A percentile compares a stretch with the other conserved stretches of the same genome.
phyloP scores from a whole-genome alignment of 208 protist genomes.

The Leishmania martiniquensis region DNA sequence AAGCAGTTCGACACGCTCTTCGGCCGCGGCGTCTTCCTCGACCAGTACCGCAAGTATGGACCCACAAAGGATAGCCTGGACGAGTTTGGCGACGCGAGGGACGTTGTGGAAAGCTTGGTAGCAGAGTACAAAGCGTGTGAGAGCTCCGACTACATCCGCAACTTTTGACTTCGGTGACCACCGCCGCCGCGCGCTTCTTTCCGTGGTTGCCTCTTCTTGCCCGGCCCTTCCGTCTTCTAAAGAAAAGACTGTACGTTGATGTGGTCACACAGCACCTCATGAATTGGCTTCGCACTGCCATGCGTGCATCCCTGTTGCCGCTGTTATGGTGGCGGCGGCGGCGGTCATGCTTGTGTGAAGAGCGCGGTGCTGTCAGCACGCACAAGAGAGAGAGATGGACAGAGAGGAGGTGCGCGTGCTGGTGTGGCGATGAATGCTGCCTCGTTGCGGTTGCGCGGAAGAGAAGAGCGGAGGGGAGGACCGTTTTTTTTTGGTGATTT shows the following conservation, averaged over 20 bases:
- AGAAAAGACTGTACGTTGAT: not conserved
- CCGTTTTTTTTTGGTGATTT: slow-evolving; percentile 6
- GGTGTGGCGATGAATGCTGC: not conserved
- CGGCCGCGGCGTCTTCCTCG: slow-evolving; percentile 93
- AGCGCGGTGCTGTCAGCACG: not conserved
- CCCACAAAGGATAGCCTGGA: slow-evolving; percentile 95
- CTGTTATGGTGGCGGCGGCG: not conserved
- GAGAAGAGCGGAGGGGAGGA: no score
- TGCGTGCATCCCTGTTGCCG: no score
- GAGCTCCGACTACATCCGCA: slow-evolving; percentile 94
- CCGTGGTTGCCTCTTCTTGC: not conserved
- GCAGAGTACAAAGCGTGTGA: slow-evolving; percentile 98
- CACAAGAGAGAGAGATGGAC: not conserved
- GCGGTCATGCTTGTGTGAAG: not conserved
- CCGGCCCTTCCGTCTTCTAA: not conserved
- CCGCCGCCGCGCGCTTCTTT: not conserved
- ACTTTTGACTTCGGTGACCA: slow-evolving; percentile 51
- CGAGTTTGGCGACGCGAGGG: slow-evolving; percentile 96
- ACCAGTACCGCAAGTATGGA: slow-evolving; percentile 94
- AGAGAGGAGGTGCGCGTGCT: not conserved
- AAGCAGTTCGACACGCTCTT: slow-evolving; percentile 96
- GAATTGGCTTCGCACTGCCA: not conserved
- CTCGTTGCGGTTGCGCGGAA: not conserved
- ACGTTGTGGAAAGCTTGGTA: slow-evolving; percentile 95
- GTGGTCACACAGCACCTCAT: not conserved